Conservation (phyloP, 2,329 filamentous ascomycete species). For the Dactylella cylindrospora region DNA sequence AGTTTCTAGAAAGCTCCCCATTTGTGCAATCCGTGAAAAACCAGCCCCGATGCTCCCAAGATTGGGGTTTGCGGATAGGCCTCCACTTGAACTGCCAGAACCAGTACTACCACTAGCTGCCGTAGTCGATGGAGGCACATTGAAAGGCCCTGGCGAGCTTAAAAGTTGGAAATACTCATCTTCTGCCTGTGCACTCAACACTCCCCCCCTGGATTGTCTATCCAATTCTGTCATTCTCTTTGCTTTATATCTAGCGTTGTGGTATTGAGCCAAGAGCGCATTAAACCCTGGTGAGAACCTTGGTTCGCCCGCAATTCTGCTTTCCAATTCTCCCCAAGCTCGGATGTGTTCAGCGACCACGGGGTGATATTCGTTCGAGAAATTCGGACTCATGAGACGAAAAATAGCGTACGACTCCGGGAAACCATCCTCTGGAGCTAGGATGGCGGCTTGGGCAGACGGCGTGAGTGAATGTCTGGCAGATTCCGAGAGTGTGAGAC, state of each 20-base stretch:
- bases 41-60: slow-evolving; percentile 25
- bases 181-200: slow-evolving; percentile 12
- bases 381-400: slow-evolving; percentile 31
- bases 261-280: slow-evolving; percentile 33
- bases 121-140: slow-evolving; percentile 20
- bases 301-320: slow-evolving; percentile 27
- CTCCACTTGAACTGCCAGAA: neutral
- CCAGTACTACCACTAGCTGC: neutral
- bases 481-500: slow-evolving; percentile 14
- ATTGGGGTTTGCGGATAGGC: slow-evolving; percentile 12
- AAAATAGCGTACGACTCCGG: slow-evolving; percentile 34
- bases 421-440: slow-evolving; percentile 34
- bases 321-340: slow-evolving; percentile 31
- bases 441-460: slow-evolving; percentile 19
- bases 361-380: slow-evolving; percentile 36
- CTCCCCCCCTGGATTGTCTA: slow-evolving; percentile 33
- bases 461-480: slow-evolving; percentile 25
- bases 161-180: slow-evolving; percentile 37
- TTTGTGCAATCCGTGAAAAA: slow-evolving; percentile 20
- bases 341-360: slow-evolving; percentile 34
- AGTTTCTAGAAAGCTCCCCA: slow-evolving; percentile 29
- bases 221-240: slow-evolving; percentile 42
- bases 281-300: slow-evolving; percentile 31
- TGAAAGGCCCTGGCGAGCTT: slow-evolving; percentile 22
- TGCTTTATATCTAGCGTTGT: slow-evolving; percentile 39